phyloP scores from a whole-genome alignment of 257 asterid genomes.

The Lavandula angustifolia region DNA sequence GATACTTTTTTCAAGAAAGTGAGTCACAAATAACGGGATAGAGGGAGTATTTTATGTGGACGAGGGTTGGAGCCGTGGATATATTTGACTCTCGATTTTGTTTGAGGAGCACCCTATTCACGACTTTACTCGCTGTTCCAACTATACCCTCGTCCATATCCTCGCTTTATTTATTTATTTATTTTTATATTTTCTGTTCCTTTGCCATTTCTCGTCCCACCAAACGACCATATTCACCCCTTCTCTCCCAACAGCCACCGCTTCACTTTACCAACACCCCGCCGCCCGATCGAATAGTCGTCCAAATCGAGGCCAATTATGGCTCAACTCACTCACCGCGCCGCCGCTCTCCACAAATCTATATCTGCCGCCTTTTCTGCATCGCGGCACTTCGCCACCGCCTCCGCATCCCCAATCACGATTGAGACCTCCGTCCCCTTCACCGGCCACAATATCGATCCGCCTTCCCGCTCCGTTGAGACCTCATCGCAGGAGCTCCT shows the following conservation, averaged over 20 bases:
- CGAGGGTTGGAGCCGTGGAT: too few relatives aligned
- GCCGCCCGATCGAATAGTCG: conserved; percentile 31
- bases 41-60: too few relatives aligned
- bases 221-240: conserved; percentile 33
- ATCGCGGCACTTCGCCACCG: conserved; percentile 58
- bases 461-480: conserved; percentile 80
- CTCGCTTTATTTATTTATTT: background rate
- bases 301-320: conserved; percentile 41
- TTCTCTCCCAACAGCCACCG: conserved; percentile 37
- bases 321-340: conserved; percentile 66
- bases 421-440: conserved; percentile 86
- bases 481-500: conserved; percentile 68
- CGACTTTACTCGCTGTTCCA: background rate
- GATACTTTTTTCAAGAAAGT: too few relatives aligned
- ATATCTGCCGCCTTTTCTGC: conserved; percentile 39
- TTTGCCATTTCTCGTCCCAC: conserved; percentile 11
- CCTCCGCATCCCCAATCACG: conserved; percentile 59
- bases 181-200: too few relatives aligned
- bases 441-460: conserved; percentile 83
- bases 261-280: conserved; percentile 7
- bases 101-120: too few relatives aligned
- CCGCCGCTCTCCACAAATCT: conserved; percentile 45
- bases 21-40: too few relatives aligned
- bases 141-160: conserved; percentile 7
- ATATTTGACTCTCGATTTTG: too few relatives aligned